A percentile compares a stretch with the other conserved stretches of the same genome.
phyloP scores from a whole-genome alignment of 768 basidiomycete genomes.

The Epithele typhae region DNA sequence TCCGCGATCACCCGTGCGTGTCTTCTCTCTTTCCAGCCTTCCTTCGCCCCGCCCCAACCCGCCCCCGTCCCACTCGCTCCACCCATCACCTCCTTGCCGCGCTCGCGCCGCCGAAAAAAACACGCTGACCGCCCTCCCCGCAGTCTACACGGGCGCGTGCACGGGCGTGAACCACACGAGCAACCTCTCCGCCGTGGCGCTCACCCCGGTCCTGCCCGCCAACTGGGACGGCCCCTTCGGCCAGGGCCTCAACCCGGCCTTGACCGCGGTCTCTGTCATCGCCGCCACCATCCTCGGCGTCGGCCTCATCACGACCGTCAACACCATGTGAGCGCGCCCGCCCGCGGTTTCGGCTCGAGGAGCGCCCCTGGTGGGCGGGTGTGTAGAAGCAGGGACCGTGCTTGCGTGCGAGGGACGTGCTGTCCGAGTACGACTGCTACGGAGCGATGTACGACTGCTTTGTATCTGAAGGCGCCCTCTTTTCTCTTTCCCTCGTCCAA shows the following conservation, averaged over 20 bases:
- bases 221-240: conserved; percentile 61
- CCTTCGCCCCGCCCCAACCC: too few species aligned
- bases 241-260: conserved; percentile 39
- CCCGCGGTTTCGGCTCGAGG: too few species aligned
- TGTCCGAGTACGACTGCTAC: background rate
- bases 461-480: background rate
- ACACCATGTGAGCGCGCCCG: conserved; percentile 37
- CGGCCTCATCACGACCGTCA: conserved; percentile 47
- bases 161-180: conserved; percentile 26
- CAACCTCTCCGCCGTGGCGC: conserved; percentile 30
- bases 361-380: too few species aligned
- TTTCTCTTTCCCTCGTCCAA: background rate
- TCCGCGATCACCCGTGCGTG: conserved; percentile 45
- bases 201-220: conserved; percentile 39
- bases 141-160: conserved; percentile 58
- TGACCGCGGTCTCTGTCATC: conserved; percentile 41
- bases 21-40: background rate
- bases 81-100: too few species aligned
- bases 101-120: too few species aligned
- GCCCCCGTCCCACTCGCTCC: too few species aligned
- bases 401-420: background rate
- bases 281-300: conserved; percentile 44
- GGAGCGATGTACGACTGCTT: background rate
- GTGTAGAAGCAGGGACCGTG: background rate
- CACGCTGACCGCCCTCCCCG: too few species aligned